Evolutionary conservation across 768 basidiomycete species (phyloP), one percentile per base, ranked within the genome.

Genomic region (Pholiota conissans): DNA sequence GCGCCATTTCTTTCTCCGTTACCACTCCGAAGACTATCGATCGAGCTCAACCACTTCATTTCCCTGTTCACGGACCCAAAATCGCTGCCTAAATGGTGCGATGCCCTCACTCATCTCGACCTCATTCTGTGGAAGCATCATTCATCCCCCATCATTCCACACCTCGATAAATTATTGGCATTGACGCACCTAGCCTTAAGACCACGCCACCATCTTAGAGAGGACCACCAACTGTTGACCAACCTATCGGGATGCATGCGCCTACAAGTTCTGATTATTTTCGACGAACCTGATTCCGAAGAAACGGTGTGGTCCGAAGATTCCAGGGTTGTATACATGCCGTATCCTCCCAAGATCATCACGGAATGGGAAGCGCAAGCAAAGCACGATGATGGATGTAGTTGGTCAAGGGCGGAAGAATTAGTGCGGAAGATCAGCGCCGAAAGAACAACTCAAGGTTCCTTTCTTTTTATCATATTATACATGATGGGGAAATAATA

Each of bases 361-460:
- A 62, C 48, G 18, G 71, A 74, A 55, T 76, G 73, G 73, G 74
- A 75, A 52, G 69, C 69, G 26, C 69, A 70, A 30, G 69, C 69
- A 16, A 62, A 61, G 16, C 63, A 68, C 18, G 61, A 65, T 16
- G 60, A 58, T 46, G 58, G 66, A 18, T 65, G 63, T 46, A 67
- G 63, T 54, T 76, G 73, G 72, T 61, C 68, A 20, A 61, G 65
- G 34, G 75, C 74, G 49, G 70, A 74, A 56, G 71, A 72, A 39
- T 56, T 69, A 51, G 59, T 69, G 40, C 59, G 60, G 59, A 65
- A 57, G 55, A 49, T 63, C 29, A 55, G 51, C 40, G 60, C 60
- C 46, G 62, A 67, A 61, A 55, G 61, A 47, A 49, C 28, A 27
- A 11, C 20, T 28, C 42, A 64, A 60, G 39, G 66, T 69, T 52